A percentile compares a stretch with the other conserved stretches of the same genome.
Conservation (phyloP, 495 filamentous ascomycete species). For the Podospora pseudocomata region DNA sequence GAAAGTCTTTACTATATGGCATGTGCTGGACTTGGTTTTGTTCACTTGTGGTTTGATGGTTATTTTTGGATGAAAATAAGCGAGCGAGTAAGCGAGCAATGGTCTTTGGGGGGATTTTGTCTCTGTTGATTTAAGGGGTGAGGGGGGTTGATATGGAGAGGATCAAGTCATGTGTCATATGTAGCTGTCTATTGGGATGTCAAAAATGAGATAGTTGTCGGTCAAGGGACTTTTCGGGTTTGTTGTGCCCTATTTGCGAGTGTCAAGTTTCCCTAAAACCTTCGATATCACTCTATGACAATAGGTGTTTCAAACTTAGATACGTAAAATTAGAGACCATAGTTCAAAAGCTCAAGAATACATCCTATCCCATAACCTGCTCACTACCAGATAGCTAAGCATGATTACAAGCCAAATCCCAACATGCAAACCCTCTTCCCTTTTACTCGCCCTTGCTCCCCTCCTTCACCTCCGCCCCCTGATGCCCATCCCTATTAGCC, state of each 20-base stretch:
- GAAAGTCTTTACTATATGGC: neutral
- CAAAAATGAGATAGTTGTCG: constrained; percentile 4
- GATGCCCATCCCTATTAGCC: constrained; percentile 76
- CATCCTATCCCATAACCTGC: too few relatives aligned
- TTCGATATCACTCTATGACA: too few relatives aligned
- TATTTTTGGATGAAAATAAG: neutral
- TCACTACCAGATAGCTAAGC: too few relatives aligned
- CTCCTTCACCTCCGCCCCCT: constrained; percentile 40
- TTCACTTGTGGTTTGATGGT: neutral
- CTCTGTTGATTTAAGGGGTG: neutral
- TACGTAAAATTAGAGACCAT: too few relatives aligned
- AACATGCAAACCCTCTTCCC: too few relatives aligned
- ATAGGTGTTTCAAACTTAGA: too few relatives aligned
- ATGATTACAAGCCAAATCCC: too few relatives aligned
- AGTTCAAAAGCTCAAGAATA: too few relatives aligned
- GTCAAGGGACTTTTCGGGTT: neutral
- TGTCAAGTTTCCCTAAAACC: too few relatives aligned
- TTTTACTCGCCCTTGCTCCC: neutral
- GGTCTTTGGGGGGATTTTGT: neutral
- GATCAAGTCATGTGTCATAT: neutral
- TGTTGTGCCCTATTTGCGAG: too few relatives aligned
- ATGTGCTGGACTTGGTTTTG: neutral
- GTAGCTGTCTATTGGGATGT: neutral
- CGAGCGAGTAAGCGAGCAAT: neutral
- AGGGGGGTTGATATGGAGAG: neutral